phyloP scores from a whole-genome alignment of 2,329 filamentous ascomycete genomes.

The Pseudocercospora fuligena region DNA sequence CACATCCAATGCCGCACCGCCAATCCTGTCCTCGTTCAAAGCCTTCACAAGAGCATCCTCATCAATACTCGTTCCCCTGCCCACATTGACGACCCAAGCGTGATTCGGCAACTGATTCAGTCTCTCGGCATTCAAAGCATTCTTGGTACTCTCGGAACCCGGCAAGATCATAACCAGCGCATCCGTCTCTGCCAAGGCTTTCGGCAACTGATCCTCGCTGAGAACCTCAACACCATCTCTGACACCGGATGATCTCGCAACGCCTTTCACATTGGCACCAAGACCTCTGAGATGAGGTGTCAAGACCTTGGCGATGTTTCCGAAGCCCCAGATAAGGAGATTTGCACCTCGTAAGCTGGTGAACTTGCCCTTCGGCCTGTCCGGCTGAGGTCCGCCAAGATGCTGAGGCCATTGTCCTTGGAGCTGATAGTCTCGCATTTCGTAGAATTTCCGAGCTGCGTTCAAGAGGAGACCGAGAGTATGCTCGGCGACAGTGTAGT shows the following conservation, averaged over 20 bases:
- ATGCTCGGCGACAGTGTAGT: slow-evolving; percentile 69
- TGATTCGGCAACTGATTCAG: slow-evolving; percentile 61
- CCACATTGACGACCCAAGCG: slow-evolving; percentile 72
- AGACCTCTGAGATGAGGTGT: slow-evolving; percentile 59
- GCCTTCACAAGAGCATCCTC: slow-evolving; percentile 55
- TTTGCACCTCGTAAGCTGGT: slow-evolving; percentile 64
- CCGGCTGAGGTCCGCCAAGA: slow-evolving; percentile 65
- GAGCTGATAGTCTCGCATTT: slow-evolving; percentile 67
- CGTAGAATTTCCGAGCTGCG: slow-evolving; percentile 62
- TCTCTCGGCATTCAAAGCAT: slow-evolving; percentile 61
- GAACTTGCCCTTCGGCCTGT: slow-evolving; percentile 61
- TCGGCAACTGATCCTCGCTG: slow-evolving; percentile 58
- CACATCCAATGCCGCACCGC: slow-evolving; percentile 59
- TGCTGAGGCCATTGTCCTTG: slow-evolving; percentile 64
- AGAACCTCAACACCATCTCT: slow-evolving; percentile 64
- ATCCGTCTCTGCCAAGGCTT: slow-evolving; percentile 62
- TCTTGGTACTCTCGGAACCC: slow-evolving; percentile 59
- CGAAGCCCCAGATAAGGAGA: slow-evolving; percentile 68
- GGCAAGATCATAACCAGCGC: slow-evolving; percentile 71
- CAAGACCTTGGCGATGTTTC: slow-evolving; percentile 68
- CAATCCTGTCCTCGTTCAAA: slow-evolving; percentile 51
- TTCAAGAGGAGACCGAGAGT: slow-evolving; percentile 62
- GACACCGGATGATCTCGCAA: slow-evolving; percentile 63
- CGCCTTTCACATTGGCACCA: slow-evolving; percentile 63
- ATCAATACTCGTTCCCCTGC: slow-evolving; percentile 66